Evolutionary conservation across 169 alveolate species (phyloP), one percentile per base, ranked within the genome.

Genomic region (Plasmodium billcollinsi): DNA sequence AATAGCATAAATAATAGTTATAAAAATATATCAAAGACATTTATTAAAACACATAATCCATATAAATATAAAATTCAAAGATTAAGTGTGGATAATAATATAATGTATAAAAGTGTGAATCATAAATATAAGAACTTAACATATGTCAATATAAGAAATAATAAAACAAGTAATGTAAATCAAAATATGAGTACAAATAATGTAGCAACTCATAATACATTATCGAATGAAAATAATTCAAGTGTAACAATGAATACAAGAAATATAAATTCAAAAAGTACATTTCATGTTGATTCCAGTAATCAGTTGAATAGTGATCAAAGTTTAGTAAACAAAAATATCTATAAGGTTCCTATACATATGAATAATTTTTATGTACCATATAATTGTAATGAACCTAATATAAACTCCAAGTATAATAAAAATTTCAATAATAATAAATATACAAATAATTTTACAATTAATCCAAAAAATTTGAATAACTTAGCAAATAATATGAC

Each of bases 41-140:
- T 29, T 56, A 2, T 11, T 21, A 73, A 73, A 73, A 73, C 5
- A 0, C n/a, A 73, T 47, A 47, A 2, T 21, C 26, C 66, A n/a
- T 39, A 26, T 29, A 75, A 67, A 63, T 2, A 20, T 18, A 63
- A 67, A 62, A 67, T 14, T 21, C 73, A n/a, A 24, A 63, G 43
- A 24, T 9, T 8, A 6, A 59, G 5, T 43, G 59, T 14, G 8
- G 71, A 62, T 62, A 18, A 15, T 47, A 58, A 59, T 58, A 45
- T 4, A 5, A n/a, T 67, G 4, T 49, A 54, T 52, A 33, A 43
- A 67, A 67, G 52, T 63, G 4, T 50, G 62, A 75, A 45, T 65
- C 65, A 45, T 29, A 33, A 67, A 56, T 75, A 43, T 75, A 75
- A 75, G 43, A 75, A 75, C 21, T 15, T 75, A 69, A 47, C 75